These are phyloP conservation scores for Catenaria anguillulae DNA, from an alignment of 371 early-diverging fungal species.

Conservation along the genomic window DNA sequence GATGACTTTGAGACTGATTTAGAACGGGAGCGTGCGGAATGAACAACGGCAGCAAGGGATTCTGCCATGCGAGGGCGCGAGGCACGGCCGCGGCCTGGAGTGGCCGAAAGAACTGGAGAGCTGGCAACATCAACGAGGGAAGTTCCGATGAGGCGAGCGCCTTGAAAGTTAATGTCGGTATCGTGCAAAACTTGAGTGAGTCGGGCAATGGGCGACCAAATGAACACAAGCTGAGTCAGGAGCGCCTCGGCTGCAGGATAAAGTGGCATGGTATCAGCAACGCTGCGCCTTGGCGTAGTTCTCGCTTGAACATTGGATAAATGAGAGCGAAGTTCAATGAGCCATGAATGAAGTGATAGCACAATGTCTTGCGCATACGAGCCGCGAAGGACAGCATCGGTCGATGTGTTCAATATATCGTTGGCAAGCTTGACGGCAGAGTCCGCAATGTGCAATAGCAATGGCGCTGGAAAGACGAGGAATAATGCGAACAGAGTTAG, in stretches of 20 bases:
- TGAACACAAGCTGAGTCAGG: slow-evolving; percentile 34
- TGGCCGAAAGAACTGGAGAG: too few relatives aligned
- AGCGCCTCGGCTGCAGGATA: slow-evolving; percentile 36
- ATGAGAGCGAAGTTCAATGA: too few relatives aligned
- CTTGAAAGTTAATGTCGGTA: not conserved
- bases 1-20: not conserved
- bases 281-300: slow-evolving; percentile 37
- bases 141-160: not conserved
- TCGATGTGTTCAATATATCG: not conserved
- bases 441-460: too few relatives aligned
- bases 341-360: slow-evolving; percentile 32
- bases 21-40: not conserved
- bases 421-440: not conserved
- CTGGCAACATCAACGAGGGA: not conserved
- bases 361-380: slow-evolving; percentile 19
- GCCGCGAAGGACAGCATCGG: slow-evolving; percentile 16
- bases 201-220: slow-evolving; percentile 41
- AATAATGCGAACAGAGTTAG: too few relatives aligned
- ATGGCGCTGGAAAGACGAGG: too few relatives aligned
- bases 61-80: not conserved
- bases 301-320: too few relatives aligned
- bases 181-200: slow-evolving; percentile 31
- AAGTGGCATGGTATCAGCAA: slow-evolving; percentile 29
- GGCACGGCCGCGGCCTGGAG: not conserved
- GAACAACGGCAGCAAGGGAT: not conserved